Evolutionary conservation across 1,139 yeast genomes (phyloP), one percentile per base, ranked within the genome.

Genomic region (Kodamaea anthophila): DNA sequence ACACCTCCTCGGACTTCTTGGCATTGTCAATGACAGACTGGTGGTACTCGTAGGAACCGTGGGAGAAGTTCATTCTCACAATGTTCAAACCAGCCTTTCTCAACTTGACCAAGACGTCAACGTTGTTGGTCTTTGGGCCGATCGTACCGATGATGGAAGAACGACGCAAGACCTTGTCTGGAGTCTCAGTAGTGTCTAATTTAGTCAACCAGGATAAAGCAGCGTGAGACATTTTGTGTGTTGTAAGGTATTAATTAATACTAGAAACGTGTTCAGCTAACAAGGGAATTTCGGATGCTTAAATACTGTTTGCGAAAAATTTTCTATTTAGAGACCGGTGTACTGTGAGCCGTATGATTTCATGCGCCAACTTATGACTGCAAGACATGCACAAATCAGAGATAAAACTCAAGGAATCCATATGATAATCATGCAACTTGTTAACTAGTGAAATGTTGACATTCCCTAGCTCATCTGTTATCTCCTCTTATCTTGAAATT

Each of bases 11-110:
- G 38, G 97, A 87, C 64, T 85, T 79, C 67, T 94, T 83, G 48
- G 96, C 86, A 58, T 91, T 88, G 74, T 91, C 96, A 62, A 91
- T 70, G 50, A 93, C 98, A 40, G 86, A 70, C 68, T 88, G 95
- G 66, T 91, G 98, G 77, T 91, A 91, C 52, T 85, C 96, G 67
- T 93, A 78, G 35, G 94, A 74, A 51, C 98, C 99, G 68, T 93
- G 98, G 43, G 96, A 85, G 68, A 93, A 91, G 81, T 91, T 93
- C 96, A 91, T 87, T 63, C 98, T 82, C 34, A 85, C 97, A 58
- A 91, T 85, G 75, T 88, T 91, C 51, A 91, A 76, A 57, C 99
- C 99, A 39, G 95, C 94, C 65, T 85, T 84, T 74, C 98, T 82
- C 58, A 91, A 77, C 58, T 79, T 76, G 51, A 81, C 87, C 58